phyloP scores from a whole-genome alignment of 768 basidiomycete species.

The Lactarius evosmus region DNA sequence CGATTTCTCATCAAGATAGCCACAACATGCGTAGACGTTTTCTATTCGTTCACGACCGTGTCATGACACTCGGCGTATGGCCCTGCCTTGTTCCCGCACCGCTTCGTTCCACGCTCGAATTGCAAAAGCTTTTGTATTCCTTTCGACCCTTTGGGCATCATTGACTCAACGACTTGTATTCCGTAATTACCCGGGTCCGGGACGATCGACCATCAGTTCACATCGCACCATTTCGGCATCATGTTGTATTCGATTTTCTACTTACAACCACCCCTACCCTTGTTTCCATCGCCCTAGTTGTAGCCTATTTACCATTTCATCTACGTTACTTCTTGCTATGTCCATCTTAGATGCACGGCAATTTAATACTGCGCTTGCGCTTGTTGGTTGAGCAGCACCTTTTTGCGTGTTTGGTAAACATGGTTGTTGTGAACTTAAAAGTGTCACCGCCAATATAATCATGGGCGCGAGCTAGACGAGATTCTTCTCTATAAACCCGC shows the following conservation, averaged over 20 bases:
- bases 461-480: too few species aligned
- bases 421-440: not conserved
- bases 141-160: not conserved
- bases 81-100: not conserved
- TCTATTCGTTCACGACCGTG: conserved; percentile 7
- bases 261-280: not conserved
- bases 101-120: conserved; percentile 6
- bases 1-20: conserved; percentile 4
- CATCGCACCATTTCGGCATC: conserved; percentile 9
- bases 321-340: conserved; percentile 12
- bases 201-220: conserved; percentile 9
- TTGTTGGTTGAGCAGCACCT: not conserved
- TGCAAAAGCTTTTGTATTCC: conserved; percentile 6
- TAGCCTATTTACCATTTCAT: not conserved
- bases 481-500: not conserved
- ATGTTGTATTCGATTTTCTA: conserved; percentile 13
- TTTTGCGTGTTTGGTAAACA: not conserved
- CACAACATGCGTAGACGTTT: not conserved
- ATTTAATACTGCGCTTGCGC: conserved; percentile 4
- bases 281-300: not conserved
- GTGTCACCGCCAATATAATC: not conserved
- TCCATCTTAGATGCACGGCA: not conserved
- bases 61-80: conserved; percentile 11
- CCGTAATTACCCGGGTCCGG: conserved; percentile 1
- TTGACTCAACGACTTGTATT: conserved; percentile 17